Base-by-base conservation (phyloP, 2,329 filamentous ascomycete genomes). In the Septoria linicola region DNA sequence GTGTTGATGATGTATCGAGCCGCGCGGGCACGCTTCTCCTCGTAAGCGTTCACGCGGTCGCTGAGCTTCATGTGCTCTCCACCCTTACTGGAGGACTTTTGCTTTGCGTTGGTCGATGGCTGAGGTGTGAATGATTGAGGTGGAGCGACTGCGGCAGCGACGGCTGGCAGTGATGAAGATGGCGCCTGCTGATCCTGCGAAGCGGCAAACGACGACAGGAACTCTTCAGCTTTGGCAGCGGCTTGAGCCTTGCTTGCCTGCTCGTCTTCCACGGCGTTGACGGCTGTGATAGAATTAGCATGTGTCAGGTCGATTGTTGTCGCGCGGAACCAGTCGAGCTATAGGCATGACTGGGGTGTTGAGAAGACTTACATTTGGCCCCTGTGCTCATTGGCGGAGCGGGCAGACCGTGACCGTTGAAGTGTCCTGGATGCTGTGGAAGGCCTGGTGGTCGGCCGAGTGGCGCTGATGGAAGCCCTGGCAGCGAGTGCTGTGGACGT, bases 11-110 rank as follows among this genome's bases (percentile, higher is more conserved):
- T 14, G 25, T 42, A 35, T 23, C 11, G 20, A 13, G 11, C 8
- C 6, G 30, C 19, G 27, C 32, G 40, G 30, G 31, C 40, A 7
- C 40, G 40, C 23, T 27, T 27, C 40, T 50, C 47, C 19, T 50
- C 47, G 31, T 23, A 50, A 40, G 20, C 39, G 2, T 10, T 32
- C 3, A 31, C n/a, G 21, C 30, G 35, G 37, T 50, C 47, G 32
- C 30, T 13, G 23, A 50, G 41, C 47, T 30, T 20, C 30, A 37
- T 27, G 5, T 5, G 30, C 4, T 50, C 40, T 14, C 23, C 40
- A 19, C 11, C 36, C 40, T 50, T 50, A 7, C 27, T 40, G 32
- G 31, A 21, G 39, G 39, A 41, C 32, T 50, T 50, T 10, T 31
- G 21, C 47, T 32, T 44, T 21, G 41, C 14, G 16, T 14, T 8